Base-by-base conservation (phyloP, 345 rosid genomes). In the Murraya paniculata region DNA sequence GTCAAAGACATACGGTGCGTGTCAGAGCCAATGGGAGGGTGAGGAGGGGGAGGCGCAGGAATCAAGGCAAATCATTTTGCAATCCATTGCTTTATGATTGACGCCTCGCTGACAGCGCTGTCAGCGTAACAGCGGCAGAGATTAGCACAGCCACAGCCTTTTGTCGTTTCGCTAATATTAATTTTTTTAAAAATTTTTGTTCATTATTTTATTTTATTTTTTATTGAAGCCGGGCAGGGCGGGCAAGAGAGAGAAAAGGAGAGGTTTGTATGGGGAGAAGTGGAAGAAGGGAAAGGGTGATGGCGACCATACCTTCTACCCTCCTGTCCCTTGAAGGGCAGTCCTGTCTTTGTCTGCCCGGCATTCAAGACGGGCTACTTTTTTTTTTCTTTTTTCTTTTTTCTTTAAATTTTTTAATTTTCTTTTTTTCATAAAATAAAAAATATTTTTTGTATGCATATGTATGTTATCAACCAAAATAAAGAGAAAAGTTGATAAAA, bases 61-160 rank as follows among this genome's bases (percentile, higher is more conserved):
- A 65, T 68, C 86, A 70, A 85, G 79, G 88, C 80, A 85, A 87
- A 88, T 88, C 83, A 90, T 90, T 84, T 84, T 35, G 90, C 64
- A 90, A 90, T 90, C 90, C 78, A 88, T 88, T 88, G 88, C 87
- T 87, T 86, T 86, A 87, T 88, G 89, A 90, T 90, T 87, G 91
- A 90, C 83, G 75, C 89, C 85, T 88, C 88, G 84, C 84, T 87
- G 89, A 86, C 89, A 80, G 81, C 1, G 22, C 41, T 77, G 88
- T 85, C 88, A 87, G 81, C 69, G 74, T 69, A 81, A 79, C 85
- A 80, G 80, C 59, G 30, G 65, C 27, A 48, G 36, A 65, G 66
- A 71, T n/a, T 75, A 69, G 64, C 80, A 81, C 1, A 45, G 50
- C 50, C 50, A 45, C 59, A 69, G 59, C 60, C 80, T 72, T 77